Evolutionary conservation across 352 stramenopile species (phyloP).

Genomic region (Pelagophyceae sp.): DNA sequence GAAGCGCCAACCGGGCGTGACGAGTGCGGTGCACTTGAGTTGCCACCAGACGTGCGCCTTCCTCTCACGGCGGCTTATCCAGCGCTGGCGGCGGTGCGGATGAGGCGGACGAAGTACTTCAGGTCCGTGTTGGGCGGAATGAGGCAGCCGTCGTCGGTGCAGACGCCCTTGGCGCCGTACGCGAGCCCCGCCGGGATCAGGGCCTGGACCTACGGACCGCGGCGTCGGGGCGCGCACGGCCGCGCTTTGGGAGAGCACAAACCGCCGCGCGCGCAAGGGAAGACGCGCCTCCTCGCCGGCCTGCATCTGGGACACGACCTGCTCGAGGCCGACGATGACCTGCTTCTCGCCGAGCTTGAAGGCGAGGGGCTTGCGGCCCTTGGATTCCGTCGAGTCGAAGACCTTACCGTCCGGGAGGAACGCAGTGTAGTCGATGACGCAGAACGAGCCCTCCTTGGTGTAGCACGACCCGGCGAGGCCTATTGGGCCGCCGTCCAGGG

Average conservation of each 20-base stretch:
- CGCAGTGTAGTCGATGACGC: constrained; percentile 18
- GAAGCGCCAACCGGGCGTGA: no score
- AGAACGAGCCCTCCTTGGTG: not conserved
- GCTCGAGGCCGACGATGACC: constrained; percentile 17
- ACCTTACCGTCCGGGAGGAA: constrained; percentile 14
- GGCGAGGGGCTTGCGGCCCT: constrained; percentile 16
- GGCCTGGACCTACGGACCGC: no score
- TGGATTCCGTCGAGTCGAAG: constrained; percentile 17
- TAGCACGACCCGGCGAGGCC: not conserved
- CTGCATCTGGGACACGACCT: constrained; percentile 17
- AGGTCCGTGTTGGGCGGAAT: constrained; percentile 34
- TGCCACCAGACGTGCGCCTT: no score
- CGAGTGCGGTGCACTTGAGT: no score
- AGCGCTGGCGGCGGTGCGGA: constrained; percentile 28
- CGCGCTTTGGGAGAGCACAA: no score
- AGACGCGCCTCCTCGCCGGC: constrained; percentile 16
- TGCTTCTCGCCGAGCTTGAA: constrained; percentile 13
- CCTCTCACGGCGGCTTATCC: constrained; percentile 14
- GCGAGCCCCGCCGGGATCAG: constrained; percentile 36
- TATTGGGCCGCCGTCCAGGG: not conserved
- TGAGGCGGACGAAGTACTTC: constrained; percentile 35
- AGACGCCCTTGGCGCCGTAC: constrained; percentile 41
- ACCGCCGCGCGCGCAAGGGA: no score
- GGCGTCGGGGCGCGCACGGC: no score
- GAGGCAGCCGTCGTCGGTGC: constrained; percentile 38